These are phyloP conservation scores for Myriangium duriaei DNA, from an alignment of 2,329 filamentous ascomycete species.

Conservation along the genomic window DNA sequence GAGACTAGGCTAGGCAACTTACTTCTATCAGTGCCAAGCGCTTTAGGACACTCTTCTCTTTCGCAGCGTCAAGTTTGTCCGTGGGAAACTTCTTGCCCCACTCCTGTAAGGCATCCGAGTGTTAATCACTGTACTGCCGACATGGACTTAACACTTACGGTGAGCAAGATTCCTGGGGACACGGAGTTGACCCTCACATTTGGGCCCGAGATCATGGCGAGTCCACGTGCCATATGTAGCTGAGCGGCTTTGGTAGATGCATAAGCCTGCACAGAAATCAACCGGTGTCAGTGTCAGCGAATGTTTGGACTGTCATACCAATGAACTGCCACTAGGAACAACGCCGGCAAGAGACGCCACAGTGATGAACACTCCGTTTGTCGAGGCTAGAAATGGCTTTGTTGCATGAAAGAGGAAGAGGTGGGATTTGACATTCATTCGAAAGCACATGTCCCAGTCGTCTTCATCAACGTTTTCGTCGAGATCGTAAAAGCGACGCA, in stretches of 20 bases:
- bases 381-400: conserved; percentile 30
- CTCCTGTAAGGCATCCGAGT: no score
- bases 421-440: conserved; percentile 47
- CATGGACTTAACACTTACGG: conserved; percentile 17
- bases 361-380: conserved; percentile 40
- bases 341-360: conserved; percentile 44
- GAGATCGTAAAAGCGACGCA: conserved; percentile 33
- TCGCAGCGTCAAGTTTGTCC: conserved; percentile 16
- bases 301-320: conserved; percentile 33
- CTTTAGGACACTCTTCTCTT: conserved; percentile 33
- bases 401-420: conserved; percentile 43
- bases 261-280: conserved; percentile 20
- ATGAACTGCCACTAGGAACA: conserved; percentile 41
- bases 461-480: conserved; percentile 41
- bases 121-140: no score
- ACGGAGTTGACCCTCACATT: conserved; percentile 43
- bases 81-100: conserved; percentile 4
- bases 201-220: conserved; percentile 38
- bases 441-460: conserved; percentile 45
- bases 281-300: no score
- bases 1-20: no score
- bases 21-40: conserved; percentile 36
- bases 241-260: conserved; percentile 14
- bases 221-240: conserved; percentile 39
- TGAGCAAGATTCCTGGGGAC: conserved; percentile 39